Evolutionary conservation across 1,139 yeast species (phyloP), one percentile per base, ranked within the genome.

Genomic region (Ogataea hybrid): DNA sequence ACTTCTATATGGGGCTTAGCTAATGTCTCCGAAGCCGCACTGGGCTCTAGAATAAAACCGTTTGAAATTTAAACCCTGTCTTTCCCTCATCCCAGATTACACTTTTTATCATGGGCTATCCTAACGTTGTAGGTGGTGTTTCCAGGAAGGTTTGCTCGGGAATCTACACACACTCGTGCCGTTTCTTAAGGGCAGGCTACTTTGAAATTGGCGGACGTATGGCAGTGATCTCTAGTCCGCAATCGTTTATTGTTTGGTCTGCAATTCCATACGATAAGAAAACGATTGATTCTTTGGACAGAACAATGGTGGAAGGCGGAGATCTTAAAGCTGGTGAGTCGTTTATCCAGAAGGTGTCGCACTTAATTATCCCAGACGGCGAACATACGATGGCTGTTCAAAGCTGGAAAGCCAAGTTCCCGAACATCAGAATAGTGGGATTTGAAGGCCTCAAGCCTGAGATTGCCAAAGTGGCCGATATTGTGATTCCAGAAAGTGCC

Each of bases 161-260:
- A 39, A 63, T 79, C 7, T 73, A 70, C 29, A 67, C 76, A 34
- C 74, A 81, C 16, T 74, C 83, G 4, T 61, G 71, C 9, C 66
- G 73, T 1, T 79, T 79, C 64, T 61, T 67, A 9, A 53, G 72
- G 32, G 53, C 61, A 9, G 61, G 66, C 42, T 60, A 57, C 34
- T 48, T 79, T 42, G 71, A 75, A 43, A 73, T 81, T 48, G 90
- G 89, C 20, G 81, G 76, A 12, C 67, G 88, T 46, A 72, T 78
- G 76, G 75, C 85, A 0, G 58, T 73, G 6, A 55, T 73, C 40
- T 59, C 62, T 37, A 59, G 65, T 35, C 37, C 36, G 11, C 14
- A 18, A 16, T 42, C 50, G 7, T 63, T 79, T 17, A 61, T 78
- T 8, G 74, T 82, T 7, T 77, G 81, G 74, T 73, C 81, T 3